Percentiles rank a stretch among this genome's conserved stretches.
Evolutionary conservation across 176 grass and related monocot species (phyloP).

Genomic region (Paspalum vaginatum): DNA sequence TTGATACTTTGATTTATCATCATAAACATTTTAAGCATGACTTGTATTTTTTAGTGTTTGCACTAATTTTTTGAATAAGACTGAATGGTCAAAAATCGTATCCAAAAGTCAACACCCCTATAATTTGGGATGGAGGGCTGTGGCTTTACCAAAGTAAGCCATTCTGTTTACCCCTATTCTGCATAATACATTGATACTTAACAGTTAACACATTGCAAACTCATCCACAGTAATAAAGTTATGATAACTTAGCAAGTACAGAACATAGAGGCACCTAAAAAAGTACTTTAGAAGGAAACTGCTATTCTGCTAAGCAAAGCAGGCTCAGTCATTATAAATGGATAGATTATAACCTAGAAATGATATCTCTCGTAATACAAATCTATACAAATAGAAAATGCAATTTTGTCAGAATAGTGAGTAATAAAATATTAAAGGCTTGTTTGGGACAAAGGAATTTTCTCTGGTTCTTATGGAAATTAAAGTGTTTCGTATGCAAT

Average conservation of each 20-base stretch:
- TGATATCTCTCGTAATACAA: slow-evolving; percentile 2
- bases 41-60: too few species aligned
- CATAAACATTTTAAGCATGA: too few species aligned
- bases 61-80: too few species aligned
- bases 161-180: not conserved
- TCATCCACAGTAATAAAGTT: not conserved
- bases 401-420: not conserved
- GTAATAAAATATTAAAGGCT: slow-evolving; percentile 17
- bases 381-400: not conserved
- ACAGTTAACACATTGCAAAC: not conserved
- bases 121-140: not conserved
- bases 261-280: not conserved
- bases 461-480: slow-evolving; percentile 21
- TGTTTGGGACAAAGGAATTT: not conserved
- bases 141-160: not conserved
- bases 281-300: not conserved
- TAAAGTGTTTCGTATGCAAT: not conserved
- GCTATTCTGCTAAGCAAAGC: not conserved
- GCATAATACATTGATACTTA: too few species aligned
- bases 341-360: not conserved
- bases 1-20: too few species aligned
- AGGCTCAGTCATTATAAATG: not conserved
- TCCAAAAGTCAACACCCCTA: too few species aligned
- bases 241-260: not conserved
- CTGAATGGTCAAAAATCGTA: too few species aligned